Conservation (phyloP, 441 rosid species). For the Mallotus japonicus region DNA sequence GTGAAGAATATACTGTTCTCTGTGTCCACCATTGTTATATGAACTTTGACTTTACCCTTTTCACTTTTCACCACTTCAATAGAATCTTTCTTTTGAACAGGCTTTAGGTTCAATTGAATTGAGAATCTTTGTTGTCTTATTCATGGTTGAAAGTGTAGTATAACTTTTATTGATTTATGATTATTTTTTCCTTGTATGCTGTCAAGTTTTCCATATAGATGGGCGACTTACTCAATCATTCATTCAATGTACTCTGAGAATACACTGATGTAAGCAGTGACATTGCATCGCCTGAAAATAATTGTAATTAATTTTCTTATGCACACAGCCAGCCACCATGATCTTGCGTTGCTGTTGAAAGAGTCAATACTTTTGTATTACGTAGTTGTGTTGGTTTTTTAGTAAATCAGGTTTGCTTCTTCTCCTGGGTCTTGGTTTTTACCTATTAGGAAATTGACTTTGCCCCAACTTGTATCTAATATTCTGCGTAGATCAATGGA, state of each 20-base stretch:
- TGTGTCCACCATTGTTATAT: slow-evolving; percentile 26
- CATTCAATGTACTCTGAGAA: not conserved
- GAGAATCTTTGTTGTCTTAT: slow-evolving; percentile 10
- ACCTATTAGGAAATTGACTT: too few relatives aligned
- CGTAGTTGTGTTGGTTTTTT: too few relatives aligned
- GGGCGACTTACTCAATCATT: not conserved
- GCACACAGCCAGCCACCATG: not conserved
- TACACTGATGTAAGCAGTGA: slow-evolving; percentile 13
- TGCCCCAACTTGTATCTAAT: too few relatives aligned
- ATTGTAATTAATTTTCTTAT: not conserved
- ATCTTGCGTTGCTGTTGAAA: slow-evolving; percentile 1
- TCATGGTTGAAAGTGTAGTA: not conserved
- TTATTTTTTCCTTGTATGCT: not conserved
- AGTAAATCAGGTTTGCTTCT: too few relatives aligned
- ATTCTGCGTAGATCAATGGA: too few relatives aligned
- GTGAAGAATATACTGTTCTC: slow-evolving; percentile 23
- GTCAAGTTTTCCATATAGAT: not conserved
- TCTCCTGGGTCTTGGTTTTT: too few relatives aligned
- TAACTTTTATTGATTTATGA: not conserved
- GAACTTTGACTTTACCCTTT: slow-evolving; percentile 22
- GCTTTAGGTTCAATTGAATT: slow-evolving; percentile 10
- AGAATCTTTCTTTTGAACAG: slow-evolving; percentile 11
- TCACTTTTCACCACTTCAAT: slow-evolving; percentile 12
- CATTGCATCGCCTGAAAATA: not conserved
- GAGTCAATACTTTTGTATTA: not conserved